Percentiles rank a stretch among this genome's conserved stretches.
Conservation (phyloP, 331 rosid genomes). For the Malus hybrid region DNA sequence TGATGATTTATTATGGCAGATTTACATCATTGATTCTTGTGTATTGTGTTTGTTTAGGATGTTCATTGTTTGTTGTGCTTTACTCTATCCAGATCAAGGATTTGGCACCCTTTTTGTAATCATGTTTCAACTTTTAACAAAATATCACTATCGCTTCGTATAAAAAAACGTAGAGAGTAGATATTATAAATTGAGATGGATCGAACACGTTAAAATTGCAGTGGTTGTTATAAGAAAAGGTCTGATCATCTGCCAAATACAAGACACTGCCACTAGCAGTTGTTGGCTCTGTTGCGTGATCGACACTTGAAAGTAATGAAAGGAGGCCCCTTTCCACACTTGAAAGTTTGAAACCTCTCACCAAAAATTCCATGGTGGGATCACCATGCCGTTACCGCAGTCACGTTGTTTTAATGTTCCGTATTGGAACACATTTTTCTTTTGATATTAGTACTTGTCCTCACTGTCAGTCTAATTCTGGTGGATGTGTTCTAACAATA, state of each 20-base stretch:
- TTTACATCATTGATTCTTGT: too few species aligned
- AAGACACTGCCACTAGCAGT: not conserved
- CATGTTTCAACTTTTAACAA: too few species aligned
- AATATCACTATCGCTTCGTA: too few species aligned
- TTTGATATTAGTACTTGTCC: too few species aligned
- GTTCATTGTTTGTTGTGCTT: too few species aligned
- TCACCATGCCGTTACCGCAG: not conserved
- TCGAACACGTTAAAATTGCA: not conserved
- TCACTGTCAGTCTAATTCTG: too few species aligned
- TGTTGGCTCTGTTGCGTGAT: not conserved
- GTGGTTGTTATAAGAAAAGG: not conserved
- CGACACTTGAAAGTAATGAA: not conserved
- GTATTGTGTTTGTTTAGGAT: too few species aligned
- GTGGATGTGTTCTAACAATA: too few species aligned
- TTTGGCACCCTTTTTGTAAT: too few species aligned
- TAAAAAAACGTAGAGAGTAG: not conserved
- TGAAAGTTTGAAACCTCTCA: not conserved
- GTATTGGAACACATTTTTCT: not conserved
- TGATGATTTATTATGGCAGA: too few species aligned
- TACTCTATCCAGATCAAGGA: too few species aligned
- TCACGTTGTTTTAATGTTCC: not conserved
- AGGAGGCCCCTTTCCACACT: not conserved
- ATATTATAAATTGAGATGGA: not conserved
- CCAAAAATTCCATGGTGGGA: too few species aligned
- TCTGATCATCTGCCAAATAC: not conserved